Conservation (phyloP, 2,329 filamentous ascomycete genomes). For the Cucurbitaria berberidis region DNA sequence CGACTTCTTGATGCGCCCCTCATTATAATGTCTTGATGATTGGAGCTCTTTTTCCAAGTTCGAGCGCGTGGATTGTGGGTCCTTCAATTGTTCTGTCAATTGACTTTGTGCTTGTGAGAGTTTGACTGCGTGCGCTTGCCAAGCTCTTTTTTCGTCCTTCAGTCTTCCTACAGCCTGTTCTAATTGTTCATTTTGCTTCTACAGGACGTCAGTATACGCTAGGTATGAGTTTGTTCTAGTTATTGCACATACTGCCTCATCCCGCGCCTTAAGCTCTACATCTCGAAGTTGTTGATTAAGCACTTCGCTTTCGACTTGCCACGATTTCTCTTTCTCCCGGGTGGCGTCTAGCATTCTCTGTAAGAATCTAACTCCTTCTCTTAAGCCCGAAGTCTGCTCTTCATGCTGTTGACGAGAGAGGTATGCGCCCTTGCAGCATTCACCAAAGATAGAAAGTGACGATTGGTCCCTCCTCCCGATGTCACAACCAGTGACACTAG, state of each 20-base stretch:
- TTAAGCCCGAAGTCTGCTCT: background rate
- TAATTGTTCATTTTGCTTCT: background rate
- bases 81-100: no score
- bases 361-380: background rate
- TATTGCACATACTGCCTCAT: background rate
- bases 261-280: background rate
- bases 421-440: constrained; percentile 6
- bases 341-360: no score
- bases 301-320: background rate
- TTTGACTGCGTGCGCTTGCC: no score
- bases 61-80: no score
- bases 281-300: background rate
- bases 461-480: background rate
- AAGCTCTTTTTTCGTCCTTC: no score
- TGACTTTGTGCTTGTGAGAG: no score
- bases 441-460: constrained; percentile 7
- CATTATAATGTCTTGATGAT: no score
- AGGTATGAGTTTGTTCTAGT: background rate
- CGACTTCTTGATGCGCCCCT: no score
- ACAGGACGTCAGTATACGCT: background rate
- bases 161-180: no score
- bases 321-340: background rate
- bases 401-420: background rate
- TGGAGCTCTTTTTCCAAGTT: no score
- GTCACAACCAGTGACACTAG: background rate